Evolutionary conservation across 208 protist species (phyloP), one percentile per base, ranked within the genome.

Genomic region (Trypanosomatidae sp.): DNA sequence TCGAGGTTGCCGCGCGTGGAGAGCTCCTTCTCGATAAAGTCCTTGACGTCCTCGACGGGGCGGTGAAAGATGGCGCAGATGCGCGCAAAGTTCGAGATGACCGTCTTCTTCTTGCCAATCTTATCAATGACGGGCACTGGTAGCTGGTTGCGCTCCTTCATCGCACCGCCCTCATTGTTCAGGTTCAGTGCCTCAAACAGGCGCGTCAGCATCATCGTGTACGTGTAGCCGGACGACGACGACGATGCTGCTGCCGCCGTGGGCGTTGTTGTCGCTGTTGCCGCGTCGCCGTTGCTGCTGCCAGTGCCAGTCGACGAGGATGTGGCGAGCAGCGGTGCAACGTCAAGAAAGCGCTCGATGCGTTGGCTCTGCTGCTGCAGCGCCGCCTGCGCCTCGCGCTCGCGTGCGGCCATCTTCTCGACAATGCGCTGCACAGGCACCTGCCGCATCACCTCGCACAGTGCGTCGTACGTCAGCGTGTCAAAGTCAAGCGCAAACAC

Each of bases 11-110:
- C 84, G 30, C 63, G 53, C 15, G 72, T 87, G 22, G 84, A 85
- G 8, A 96, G 72, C 66, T 96, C 89, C 65, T 84, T 89, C 43
- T 91, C 71, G 33, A 93, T 85, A 40, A 81, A 96, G 44, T 86
- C 70, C 67, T 94, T 86, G 33, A 95, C 66, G 25, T 93, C 77
- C 42, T 96, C 81, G 45, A 89, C 63, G 23, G 69, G 54, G 18
- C 89, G 73, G 51, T 93, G 45, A 42, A 96, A 71, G 26, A 62
- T 65, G 19, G 88, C 60, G 68, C 85, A 93, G 66, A 96, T 88
- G 33, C 84, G 75, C 22, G 52, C 65, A 56, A 96, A 96, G 71
- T 96, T 96, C 10, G 59, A 65, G 49, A 96, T 90, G 19, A 83
- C 69, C 3, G 83, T 89, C 63, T 94, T 96, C 63, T 91, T 92